Conservation (phyloP, 2,329 filamentous ascomycete species). For the Botrytis sinoallii region DNA sequence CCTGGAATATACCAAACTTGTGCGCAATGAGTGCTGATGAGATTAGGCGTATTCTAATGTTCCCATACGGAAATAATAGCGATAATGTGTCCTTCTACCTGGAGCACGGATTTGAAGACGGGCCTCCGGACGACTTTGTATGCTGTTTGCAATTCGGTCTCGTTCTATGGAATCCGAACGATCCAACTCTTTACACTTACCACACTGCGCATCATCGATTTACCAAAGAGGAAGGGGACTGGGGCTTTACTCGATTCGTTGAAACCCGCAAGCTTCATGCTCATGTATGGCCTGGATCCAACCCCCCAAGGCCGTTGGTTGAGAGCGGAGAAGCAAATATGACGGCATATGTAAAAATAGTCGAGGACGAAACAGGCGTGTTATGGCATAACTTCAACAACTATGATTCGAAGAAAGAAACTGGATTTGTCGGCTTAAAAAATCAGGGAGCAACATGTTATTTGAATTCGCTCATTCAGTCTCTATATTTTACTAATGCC, state of each 20-base stretch:
- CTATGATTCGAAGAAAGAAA: constrained; percentile 99
- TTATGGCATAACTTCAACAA: constrained; percentile 89
- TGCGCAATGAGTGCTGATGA: constrained; percentile 26
- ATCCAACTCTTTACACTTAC: constrained; percentile 79
- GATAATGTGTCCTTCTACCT: constrained; percentile 94
- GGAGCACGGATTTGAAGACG: constrained; percentile 83
- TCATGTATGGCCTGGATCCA: constrained; percentile 66
- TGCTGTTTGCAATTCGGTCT: constrained; percentile 94
- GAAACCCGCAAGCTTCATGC: constrained; percentile 85
- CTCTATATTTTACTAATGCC: constrained; percentile 82
- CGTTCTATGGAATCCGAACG: constrained; percentile 90
- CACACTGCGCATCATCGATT: constrained; percentile 91
- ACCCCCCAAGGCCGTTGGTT: constrained; percentile 59
- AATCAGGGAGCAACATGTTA: constrained; percentile 96
- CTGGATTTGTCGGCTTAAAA: constrained; percentile 91
- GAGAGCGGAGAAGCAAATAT: constrained; percentile 76
- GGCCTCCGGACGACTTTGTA: constrained; percentile 87
- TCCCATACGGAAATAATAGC: constrained; percentile 91
- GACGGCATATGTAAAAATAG: constrained; percentile 76
- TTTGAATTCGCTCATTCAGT: constrained; percentile 79
- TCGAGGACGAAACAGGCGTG: constrained; percentile 85
- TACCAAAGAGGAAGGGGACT: constrained; percentile 93
- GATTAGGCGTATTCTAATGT: constrained; percentile 84
- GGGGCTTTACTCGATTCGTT: constrained; percentile 97
- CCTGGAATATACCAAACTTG: constrained; percentile 30